Conservation (phyloP, 2,329 filamentous ascomycete species). For the Gaeumannomyces sp. region DNA sequence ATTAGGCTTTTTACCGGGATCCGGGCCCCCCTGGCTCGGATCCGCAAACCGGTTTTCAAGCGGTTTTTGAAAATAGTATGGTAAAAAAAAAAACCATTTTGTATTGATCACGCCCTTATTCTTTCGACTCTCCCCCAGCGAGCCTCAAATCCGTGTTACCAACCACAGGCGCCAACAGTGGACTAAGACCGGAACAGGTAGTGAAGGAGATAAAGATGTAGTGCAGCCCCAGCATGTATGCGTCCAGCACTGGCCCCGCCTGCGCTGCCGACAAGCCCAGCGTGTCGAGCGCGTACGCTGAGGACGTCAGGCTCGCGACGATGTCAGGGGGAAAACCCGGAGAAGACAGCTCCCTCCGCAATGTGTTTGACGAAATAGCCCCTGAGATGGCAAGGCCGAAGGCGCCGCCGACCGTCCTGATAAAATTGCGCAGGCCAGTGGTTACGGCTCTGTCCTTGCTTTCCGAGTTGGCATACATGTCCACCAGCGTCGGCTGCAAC, state of each 20-base stretch:
- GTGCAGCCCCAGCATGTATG: conserved; percentile 25
- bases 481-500: conserved; percentile 32
- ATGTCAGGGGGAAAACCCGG: conserved; percentile 12
- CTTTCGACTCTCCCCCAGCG: too few species aligned
- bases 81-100: too few species aligned
- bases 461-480: conserved; percentile 29
- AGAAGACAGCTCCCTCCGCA: conserved; percentile 15
- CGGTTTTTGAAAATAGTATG: too few species aligned
- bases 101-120: too few species aligned
- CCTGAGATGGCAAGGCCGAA: conserved; percentile 26
- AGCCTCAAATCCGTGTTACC: conserved; percentile 20
- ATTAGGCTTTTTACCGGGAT: too few species aligned
- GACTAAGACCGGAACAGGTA: conserved; percentile 14
- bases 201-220: conserved; percentile 23
- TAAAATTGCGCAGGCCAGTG: conserved; percentile 32
- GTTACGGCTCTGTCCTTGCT: conserved; percentile 31
- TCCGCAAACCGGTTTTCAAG: too few species aligned
- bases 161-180: conserved; percentile 16
- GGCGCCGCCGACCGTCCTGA: conserved; percentile 30
- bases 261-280: conserved; percentile 16
- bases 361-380: conserved; percentile 26
- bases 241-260: conserved; percentile 18
- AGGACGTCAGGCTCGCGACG: conserved; percentile 21
- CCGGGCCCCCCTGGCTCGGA: too few species aligned
- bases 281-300: conserved; percentile 18